Conservation (phyloP, 1,284 basidiomycete genomes). For the Sphaerobolus stellatus region DNA sequence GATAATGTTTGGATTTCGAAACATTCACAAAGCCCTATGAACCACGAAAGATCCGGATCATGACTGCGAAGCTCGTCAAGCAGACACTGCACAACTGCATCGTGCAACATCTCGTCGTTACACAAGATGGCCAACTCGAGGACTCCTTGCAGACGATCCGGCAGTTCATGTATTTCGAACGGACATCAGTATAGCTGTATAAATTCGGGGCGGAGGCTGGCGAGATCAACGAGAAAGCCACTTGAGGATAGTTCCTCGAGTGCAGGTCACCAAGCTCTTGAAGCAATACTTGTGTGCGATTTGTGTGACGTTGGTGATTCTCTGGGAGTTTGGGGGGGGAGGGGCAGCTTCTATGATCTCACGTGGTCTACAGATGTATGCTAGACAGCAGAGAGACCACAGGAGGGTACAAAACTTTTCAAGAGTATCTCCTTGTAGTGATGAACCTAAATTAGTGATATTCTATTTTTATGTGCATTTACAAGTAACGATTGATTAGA, state of each 20-base stretch:
- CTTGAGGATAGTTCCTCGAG: constrained; percentile 62
- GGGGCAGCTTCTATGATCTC: constrained; percentile 47
- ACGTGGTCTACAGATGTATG: constrained; percentile 44
- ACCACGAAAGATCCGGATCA: constrained; percentile 61
- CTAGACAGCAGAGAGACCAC: constrained; percentile 44
- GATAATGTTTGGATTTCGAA: constrained; percentile 53
- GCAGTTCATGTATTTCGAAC: constrained; percentile 30
- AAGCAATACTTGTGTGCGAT: constrained; percentile 68
- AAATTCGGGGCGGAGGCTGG: no score
- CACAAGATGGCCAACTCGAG: constrained; percentile 65
- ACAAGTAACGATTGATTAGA: no score
- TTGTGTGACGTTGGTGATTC: constrained; percentile 59
- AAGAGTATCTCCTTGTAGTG: constrained; percentile 57
- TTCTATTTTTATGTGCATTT: no score
- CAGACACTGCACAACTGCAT: constrained; percentile 56
- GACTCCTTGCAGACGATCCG: constrained; percentile 52
- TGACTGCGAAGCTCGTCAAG: constrained; percentile 56
- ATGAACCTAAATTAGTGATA: no score
- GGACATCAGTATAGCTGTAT: constrained; percentile 27
- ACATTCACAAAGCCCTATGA: constrained; percentile 67
- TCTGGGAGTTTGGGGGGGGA: constrained; percentile 46
- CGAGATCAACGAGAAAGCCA: constrained; percentile 44
- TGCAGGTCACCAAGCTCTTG: constrained; percentile 67
- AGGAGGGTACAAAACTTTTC: constrained; percentile 63
- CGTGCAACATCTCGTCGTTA: constrained; percentile 53